phyloP scores from a whole-genome alignment of 306 rosid species.

The Malus domestica region DNA sequence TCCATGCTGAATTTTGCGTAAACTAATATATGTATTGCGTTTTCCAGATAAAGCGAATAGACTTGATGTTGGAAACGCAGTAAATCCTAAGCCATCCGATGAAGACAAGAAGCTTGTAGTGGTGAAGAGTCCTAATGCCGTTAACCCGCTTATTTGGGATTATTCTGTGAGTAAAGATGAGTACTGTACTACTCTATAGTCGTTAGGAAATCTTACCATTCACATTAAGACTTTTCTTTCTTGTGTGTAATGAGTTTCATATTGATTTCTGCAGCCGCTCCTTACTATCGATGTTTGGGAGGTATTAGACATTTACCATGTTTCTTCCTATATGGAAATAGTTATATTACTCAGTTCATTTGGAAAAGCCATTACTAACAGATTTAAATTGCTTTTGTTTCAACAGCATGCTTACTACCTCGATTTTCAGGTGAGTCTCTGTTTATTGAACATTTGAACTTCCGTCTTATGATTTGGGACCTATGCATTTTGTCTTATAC shows the following conservation, averaged over 20 bases:
- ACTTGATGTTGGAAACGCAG: conserved; percentile 65
- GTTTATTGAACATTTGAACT: conserved; percentile 4
- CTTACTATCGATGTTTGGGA: conserved; percentile 94
- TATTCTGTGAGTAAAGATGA: conserved; percentile 42
- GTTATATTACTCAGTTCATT: background rate
- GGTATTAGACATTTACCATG: conserved; percentile 38
- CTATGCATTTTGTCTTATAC: conserved; percentile 7
- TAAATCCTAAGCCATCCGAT: conserved; percentile 53
- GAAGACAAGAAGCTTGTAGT: conserved; percentile 71
- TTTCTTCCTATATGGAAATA: background rate
- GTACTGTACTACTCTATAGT: too few species aligned
- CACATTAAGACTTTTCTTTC: background rate
- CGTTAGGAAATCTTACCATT: background rate
- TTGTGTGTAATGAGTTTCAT: conserved; percentile 12
- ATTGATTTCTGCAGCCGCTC: conserved; percentile 65
- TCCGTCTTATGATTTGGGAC: background rate
- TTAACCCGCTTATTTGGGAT: conserved; percentile 81
- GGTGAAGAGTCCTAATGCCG: conserved; percentile 80
- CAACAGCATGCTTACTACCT: conserved; percentile 92
- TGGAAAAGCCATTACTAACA: conserved; percentile 3
- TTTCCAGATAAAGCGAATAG: conserved; percentile 53
- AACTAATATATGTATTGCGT: background rate
- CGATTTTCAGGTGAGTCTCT: conserved; percentile 64
- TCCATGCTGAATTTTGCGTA: background rate
- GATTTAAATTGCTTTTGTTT: conserved; percentile 17